These are phyloP conservation scores for Pythium volutum DNA, from an alignment of 352 stramenopile genomes.

Conservation along the genomic window DNA sequence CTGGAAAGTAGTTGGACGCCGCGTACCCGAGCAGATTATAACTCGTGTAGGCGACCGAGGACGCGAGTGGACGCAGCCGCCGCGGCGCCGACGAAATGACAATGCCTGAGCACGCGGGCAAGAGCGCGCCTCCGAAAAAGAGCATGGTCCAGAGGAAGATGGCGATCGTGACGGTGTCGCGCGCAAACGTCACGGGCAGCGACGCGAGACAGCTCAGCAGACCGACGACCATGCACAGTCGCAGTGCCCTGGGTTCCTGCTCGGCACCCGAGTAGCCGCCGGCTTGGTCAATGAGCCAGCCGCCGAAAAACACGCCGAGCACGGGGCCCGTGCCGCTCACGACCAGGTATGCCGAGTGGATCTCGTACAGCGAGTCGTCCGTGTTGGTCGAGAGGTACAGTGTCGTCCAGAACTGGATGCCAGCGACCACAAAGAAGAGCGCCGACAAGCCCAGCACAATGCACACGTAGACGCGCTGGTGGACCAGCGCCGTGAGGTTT, in stretches of 20 bases:
- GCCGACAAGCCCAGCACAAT: constrained; percentile 76
- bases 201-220: constrained; percentile 64
- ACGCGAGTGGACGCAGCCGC: constrained; percentile 70
- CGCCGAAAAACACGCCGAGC: constrained; percentile 78
- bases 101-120: constrained; percentile 81
- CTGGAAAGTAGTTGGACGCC: constrained; percentile 73
- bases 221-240: constrained; percentile 74
- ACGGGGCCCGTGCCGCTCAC: constrained; percentile 77
- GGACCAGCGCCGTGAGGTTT: constrained; percentile 48
- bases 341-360: constrained; percentile 77
- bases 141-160: constrained; percentile 76
- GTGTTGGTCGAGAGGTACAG: constrained; percentile 87
- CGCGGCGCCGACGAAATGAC: constrained; percentile 81
- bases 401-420: constrained; percentile 86
- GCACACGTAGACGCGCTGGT: constrained; percentile 68
- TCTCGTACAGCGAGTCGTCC: constrained; percentile 67
- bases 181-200: constrained; percentile 72
- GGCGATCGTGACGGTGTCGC: constrained; percentile 71
- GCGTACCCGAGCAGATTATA: constrained; percentile 84
- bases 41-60: constrained; percentile 78
- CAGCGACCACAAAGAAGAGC: constrained; percentile 86
- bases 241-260: constrained; percentile 69
- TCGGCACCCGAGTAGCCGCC: constrained; percentile 77
- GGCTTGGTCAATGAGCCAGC: constrained; percentile 73
- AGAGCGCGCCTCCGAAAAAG: constrained; percentile 79